Percentiles rank a stretch among this genome's conserved stretches.
phyloP scores from a whole-genome alignment of 2,329 filamentous ascomycete genomes.

The Aspergillus ochraceus region DNA sequence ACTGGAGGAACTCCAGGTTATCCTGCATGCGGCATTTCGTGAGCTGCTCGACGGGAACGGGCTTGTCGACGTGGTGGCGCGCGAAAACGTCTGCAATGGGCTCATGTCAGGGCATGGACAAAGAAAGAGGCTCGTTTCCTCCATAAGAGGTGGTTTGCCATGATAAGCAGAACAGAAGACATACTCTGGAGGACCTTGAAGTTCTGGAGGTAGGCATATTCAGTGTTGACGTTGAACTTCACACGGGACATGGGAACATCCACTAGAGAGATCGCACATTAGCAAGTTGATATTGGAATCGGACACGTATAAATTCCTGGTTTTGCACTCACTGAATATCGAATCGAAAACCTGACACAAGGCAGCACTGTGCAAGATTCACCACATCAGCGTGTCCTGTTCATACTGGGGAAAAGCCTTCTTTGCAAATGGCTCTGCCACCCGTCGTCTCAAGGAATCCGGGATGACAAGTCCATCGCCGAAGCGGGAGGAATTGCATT shows the following conservation, averaged over 20 bases:
- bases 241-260: constrained; percentile 94
- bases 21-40: constrained; percentile 99
- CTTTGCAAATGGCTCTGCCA: background rate
- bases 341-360: constrained; percentile 98
- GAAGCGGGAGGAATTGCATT: background rate
- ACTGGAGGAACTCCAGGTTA: constrained; percentile 98
- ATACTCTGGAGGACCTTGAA: constrained; percentile 96
- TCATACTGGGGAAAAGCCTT: background rate
- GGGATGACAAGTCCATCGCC: background rate
- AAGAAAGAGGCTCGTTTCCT: background rate
- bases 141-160: background rate
- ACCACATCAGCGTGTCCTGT: constrained; percentile 9
- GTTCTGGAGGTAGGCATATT: constrained; percentile 97
- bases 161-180: constrained; percentile 33
- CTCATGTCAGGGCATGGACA: constrained; percentile 1
- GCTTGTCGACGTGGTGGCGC: constrained; percentile 84
- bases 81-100: constrained; percentile 66
- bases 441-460: background rate
- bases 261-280: constrained; percentile 43
- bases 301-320: background rate
- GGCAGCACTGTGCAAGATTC: constrained; percentile 66
- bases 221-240: constrained; percentile 96
- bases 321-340: constrained; percentile 69
- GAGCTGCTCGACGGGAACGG: constrained; percentile 82
- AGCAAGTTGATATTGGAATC: background rate